phyloP scores from a whole-genome alignment of 305 asterid species.

The Rubia tinctorum region DNA sequence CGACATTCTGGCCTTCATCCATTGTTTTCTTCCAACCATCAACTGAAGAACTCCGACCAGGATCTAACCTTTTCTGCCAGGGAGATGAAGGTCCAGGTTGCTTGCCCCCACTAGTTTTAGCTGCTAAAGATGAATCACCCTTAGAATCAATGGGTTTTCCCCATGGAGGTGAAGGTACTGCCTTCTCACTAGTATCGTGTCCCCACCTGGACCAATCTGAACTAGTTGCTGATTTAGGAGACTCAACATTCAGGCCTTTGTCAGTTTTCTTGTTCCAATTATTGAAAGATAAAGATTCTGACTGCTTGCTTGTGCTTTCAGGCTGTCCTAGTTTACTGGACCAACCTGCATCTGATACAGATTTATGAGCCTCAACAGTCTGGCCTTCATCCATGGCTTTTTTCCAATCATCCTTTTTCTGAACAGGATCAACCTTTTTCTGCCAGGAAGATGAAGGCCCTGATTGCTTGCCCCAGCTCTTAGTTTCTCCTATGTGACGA shows the following conservation, averaged over 20 bases:
- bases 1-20: constrained; percentile 9
- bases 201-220: constrained; percentile 14
- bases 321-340: constrained; percentile 10
- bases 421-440: constrained; percentile 20
- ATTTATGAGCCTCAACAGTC: neutral
- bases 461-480: constrained; percentile 15
- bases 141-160: constrained; percentile 27
- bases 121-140: neutral
- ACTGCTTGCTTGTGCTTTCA: constrained; percentile 17
- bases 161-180: constrained; percentile 37
- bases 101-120: constrained; percentile 11
- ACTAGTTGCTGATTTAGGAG: neutral
- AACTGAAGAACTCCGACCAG: neutral
- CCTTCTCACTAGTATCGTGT: constrained; percentile 14
- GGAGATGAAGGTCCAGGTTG: constrained; percentile 27
- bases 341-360: constrained; percentile 5
- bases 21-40: constrained; percentile 4
- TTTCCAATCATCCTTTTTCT: neutral
- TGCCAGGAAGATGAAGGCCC: constrained; percentile 40
- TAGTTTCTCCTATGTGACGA: constrained; percentile 10
- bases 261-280: constrained; percentile 2
- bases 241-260: constrained; percentile 9
- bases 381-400: constrained; percentile 6
- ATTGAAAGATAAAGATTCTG: constrained; percentile 31
- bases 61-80: constrained; percentile 40